Base-by-base conservation (phyloP, 1,284 basidiomycete species). In the Laetiporus sulphureus region DNA sequence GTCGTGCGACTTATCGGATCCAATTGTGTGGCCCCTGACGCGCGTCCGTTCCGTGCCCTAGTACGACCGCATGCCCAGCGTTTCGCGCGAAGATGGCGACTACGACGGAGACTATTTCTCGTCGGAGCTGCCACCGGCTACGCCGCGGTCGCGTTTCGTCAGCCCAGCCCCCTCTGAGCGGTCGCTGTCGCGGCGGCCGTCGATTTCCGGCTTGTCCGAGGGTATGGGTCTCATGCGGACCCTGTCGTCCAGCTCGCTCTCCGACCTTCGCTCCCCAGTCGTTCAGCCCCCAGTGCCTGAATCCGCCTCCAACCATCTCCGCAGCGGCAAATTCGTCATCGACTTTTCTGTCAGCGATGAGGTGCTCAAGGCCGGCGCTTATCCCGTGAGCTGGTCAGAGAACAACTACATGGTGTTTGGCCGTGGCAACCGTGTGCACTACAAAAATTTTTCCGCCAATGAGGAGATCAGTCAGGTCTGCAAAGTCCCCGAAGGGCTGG, bases 381-480 rank as follows among this genome's bases (percentile, higher is more conserved):
- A 53, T 32, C 63, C 72, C 11, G 52, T 75, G 10, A 60, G 65
- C 36, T 73, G 69, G 59, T 73, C 73, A 1, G 43, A 54, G 7
- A 53, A 63, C 13, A 72, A 71, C 51, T 49, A 68, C 7, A 49
- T 74, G 7, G 68, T 70, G 36, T 78, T 77, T 52, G 68, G 65
- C 19, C 69, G 75, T 11, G 71, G 69, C 3, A 73, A 75, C 49
- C 62, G 75, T 20, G 65, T 78, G 8, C 66, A 75, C 50, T 68
- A 62, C 58, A 76, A 75, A 57, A 71, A 69, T 49, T 53, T 73
- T 36, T 50, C 60, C n/a, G 49, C 52, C 24, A 58, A 51, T 20
- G 69, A 73, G 36, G 70, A 71, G 35, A 63, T 73, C 23, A 62
- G 62, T 4, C 74, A 76, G 52, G 53, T 78, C n/a, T 72, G 68